phyloP scores from a whole-genome alignment of 1,139 yeast species.

The Groenewaldozyma auringiensis region DNA sequence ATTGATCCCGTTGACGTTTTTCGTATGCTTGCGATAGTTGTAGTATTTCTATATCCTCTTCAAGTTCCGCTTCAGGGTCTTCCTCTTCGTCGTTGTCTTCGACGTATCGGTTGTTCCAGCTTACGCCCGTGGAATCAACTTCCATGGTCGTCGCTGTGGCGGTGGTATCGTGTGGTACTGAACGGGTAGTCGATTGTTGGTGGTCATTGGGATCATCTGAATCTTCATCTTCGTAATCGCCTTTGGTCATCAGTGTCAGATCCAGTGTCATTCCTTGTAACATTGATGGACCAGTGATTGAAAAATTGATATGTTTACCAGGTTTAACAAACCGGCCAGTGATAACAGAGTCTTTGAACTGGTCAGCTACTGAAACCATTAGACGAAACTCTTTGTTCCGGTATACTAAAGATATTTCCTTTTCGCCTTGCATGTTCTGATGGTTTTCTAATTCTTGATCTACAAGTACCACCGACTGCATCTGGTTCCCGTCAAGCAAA shows the following conservation, averaged over 20 bases:
- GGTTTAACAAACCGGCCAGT: slow-evolving; percentile 14
- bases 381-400: slow-evolving; percentile 14
- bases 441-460: slow-evolving; percentile 17
- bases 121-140: neutral
- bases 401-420: slow-evolving; percentile 2
- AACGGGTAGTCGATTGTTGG: slow-evolving; percentile 1
- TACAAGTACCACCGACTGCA: slow-evolving; percentile 21
- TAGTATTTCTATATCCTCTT: neutral
- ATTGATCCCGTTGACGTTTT: neutral
- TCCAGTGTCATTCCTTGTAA: slow-evolving; percentile 15
- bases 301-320: slow-evolving; percentile 23
- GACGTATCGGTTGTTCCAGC: neutral
- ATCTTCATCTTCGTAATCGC: slow-evolving; percentile 7
- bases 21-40: neutral
- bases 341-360: slow-evolving; percentile 7
- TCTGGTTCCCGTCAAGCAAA: slow-evolving; percentile 17
- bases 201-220: slow-evolving; percentile 8
- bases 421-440: slow-evolving; percentile 22
- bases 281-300: slow-evolving; percentile 12
- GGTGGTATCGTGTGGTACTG: neutral
- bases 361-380: slow-evolving; percentile 19
- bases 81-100: neutral
- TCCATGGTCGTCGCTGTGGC: neutral
- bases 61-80: neutral
- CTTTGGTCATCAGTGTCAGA: slow-evolving; percentile 16